Base-by-base conservation (phyloP, 2,329 filamentous ascomycete genomes). In the Aureobasidium sp. region DNA sequence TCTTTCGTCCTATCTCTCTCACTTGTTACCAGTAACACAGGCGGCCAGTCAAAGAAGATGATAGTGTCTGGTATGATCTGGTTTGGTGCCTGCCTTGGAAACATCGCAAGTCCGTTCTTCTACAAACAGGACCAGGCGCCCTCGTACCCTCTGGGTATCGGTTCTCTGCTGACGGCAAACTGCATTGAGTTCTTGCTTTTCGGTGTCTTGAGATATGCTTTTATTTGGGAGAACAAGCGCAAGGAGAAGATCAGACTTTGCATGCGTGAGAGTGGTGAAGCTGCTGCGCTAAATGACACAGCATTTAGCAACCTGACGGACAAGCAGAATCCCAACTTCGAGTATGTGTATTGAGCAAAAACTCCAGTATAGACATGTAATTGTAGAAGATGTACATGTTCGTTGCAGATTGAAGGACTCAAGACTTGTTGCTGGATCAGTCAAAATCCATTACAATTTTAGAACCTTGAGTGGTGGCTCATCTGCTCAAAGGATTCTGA, bases 1-100 rank as follows among this genome's bases (percentile, higher is more conserved):
- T 77, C 81, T 0, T 83, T 82, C 65, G 78, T 81, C 3, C 69
- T 83, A 55, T 73, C 82, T 2, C 71, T 82, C 0, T 77, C 76
- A 1, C 75, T 82, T 63, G 77, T 78, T 46, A 80, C 79, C 0
- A 78, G 78, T 41, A 82, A 83, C 66, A 78, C 77, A 0, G 78
- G 64, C 8, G 70, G 76, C 1, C 75, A 77, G 62, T 78, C 76
- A 0, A 79, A 79, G 66, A 78, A 78, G 64, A 73, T 77, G 2
- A 77, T 76, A 1, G 70, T 75, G 26, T 76, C 75, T 20, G 74
- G 71, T 15, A 66, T 76, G 61, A 76, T 75, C 53, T 75, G 76
- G 68, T 63, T 76, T 0, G 76, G 74, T 0, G 74, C 73, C 10
- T 70, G 72, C 10, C 62, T 74, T 1, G 69, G 70, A 3, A 76